Evolutionary conservation across 2,329 filamentous ascomycete genomes (phyloP).

Genomic region (Trichoderma harzianum): DNA sequence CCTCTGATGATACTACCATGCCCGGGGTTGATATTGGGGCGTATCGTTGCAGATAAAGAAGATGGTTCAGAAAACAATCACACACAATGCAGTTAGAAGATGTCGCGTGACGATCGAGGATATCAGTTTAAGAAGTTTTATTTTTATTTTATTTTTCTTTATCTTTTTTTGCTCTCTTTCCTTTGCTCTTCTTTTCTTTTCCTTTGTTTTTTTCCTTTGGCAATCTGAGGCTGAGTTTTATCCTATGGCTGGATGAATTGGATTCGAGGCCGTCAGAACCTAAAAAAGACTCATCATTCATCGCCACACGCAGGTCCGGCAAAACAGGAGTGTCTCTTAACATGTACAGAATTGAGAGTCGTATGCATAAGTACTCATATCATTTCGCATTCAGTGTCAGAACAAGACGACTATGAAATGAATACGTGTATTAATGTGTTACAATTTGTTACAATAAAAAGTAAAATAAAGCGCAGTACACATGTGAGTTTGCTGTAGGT

Average conservation of each 20-base stretch:
- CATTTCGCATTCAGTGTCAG: too few relatives aligned
- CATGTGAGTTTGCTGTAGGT: not conserved
- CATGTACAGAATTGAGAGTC: too few relatives aligned
- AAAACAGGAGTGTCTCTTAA: too few relatives aligned
- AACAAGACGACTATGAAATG: not conserved
- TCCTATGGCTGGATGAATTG: not conserved
- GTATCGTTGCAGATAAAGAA: not conserved
- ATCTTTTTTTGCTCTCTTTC: too few relatives aligned
- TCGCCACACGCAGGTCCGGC: not conserved
- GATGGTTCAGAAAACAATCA: not conserved
- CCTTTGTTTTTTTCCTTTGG: too few relatives aligned
- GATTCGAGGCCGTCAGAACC: not conserved
- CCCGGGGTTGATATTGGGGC: not conserved
- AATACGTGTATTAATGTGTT: not conserved
- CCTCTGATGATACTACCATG: not conserved
- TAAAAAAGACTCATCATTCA: not conserved
- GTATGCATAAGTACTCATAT: too few relatives aligned
- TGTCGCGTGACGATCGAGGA: not conserved
- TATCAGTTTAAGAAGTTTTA: not conserved
- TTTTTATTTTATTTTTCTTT: too few relatives aligned
- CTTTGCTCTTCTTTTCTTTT: too few relatives aligned
- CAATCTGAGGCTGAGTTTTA: not conserved
- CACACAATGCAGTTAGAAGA: not conserved
- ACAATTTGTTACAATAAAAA: not conserved
- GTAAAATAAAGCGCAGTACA: not conserved